A percentile compares a stretch with the other conserved stretches of the same genome.
Evolutionary conservation across 2,329 filamentous ascomycete species (phyloP).

Genomic region (Hysterium pulicare): DNA sequence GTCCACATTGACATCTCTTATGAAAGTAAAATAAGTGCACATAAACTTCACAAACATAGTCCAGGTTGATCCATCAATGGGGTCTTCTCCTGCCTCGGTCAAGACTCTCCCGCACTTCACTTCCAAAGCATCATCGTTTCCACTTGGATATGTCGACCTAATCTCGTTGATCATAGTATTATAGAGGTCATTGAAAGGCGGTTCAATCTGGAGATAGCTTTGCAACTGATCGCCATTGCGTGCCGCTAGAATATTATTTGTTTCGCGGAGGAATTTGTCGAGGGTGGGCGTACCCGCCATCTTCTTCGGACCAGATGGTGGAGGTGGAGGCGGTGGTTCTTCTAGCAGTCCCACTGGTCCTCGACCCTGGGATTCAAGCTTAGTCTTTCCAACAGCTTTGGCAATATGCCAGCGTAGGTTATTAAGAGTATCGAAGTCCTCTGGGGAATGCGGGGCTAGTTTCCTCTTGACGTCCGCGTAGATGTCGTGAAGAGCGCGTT

Average conservation of each 20-base stretch:
- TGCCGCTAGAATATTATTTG: constrained; percentile 59
- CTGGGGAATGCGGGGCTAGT: background rate
- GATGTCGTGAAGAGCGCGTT: background rate
- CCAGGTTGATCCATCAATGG: constrained; percentile 69
- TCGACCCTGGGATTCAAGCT: no score
- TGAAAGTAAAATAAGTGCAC: constrained; percentile 74
- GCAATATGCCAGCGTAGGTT: background rate
- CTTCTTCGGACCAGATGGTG: background rate
- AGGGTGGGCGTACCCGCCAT: constrained; percentile 57
- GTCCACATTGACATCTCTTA: constrained; percentile 74
- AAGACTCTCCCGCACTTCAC: constrained; percentile 62
- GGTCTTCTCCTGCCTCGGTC: constrained; percentile 57
- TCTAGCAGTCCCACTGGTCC: background rate
- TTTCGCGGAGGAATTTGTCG: constrained; percentile 64
- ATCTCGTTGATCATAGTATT: constrained; percentile 66
- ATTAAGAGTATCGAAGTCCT: constrained; percentile 2
- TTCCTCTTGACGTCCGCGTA: background rate
- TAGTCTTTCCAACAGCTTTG: background rate
- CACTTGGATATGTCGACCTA: constrained; percentile 54
- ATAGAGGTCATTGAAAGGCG: constrained; percentile 65
- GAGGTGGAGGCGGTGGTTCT: background rate
- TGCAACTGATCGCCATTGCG: constrained; percentile 65
- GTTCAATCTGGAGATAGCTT: constrained; percentile 71
- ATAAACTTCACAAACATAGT: constrained; percentile 75
- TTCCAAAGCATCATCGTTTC: constrained; percentile 54